These are phyloP conservation scores for bread wheat (Triticum aestivum) DNA, from an alignment of 176 grass and related monocot species.

Conservation along the genomic window DNA sequence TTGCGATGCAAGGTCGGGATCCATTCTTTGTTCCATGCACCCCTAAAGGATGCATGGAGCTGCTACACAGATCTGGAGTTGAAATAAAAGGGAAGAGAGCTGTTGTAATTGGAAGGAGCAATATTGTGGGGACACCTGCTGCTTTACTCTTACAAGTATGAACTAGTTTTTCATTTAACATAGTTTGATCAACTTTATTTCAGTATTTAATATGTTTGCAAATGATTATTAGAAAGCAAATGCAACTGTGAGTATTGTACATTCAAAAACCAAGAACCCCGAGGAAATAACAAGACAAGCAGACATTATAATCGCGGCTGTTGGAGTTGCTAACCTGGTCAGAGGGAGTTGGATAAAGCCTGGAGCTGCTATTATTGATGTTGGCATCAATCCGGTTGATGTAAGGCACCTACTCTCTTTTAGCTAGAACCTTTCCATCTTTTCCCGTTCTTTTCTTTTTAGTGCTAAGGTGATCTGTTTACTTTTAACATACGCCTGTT, in stretches of 20 bases:
- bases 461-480: not conserved
- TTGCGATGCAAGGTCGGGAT: slow-evolving; percentile 93
- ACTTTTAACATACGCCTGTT: not conserved
- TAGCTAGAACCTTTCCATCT: not conserved
- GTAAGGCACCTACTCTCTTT: slow-evolving; percentile 45
- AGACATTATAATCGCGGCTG: slow-evolving; percentile 92
- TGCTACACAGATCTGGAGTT: slow-evolving; percentile 69
- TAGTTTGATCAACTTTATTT: slow-evolving; percentile 2
- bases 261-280: slow-evolving; percentile 82
- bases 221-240: slow-evolving; percentile 79
- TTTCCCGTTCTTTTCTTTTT: not conserved
- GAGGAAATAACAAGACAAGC: slow-evolving; percentile 85
- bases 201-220: slow-evolving; percentile 16
- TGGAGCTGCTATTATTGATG: slow-evolving; percentile 89
- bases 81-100: slow-evolving; percentile 91
- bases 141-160: slow-evolving; percentile 84
- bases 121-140: slow-evolving; percentile 94
- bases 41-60: slow-evolving; percentile 98
- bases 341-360: slow-evolving; percentile 96
- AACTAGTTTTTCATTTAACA: slow-evolving; percentile 11
- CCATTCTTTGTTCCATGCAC: slow-evolving; percentile 95
- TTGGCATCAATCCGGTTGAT: slow-evolving; percentile 95
- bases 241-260: slow-evolving; percentile 94
- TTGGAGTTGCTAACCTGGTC: slow-evolving; percentile 85
- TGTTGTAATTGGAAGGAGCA: slow-evolving; percentile 90